phyloP scores from a whole-genome alignment of 495 filamentous ascomycete genomes.

The Tuber magnatum region DNA sequence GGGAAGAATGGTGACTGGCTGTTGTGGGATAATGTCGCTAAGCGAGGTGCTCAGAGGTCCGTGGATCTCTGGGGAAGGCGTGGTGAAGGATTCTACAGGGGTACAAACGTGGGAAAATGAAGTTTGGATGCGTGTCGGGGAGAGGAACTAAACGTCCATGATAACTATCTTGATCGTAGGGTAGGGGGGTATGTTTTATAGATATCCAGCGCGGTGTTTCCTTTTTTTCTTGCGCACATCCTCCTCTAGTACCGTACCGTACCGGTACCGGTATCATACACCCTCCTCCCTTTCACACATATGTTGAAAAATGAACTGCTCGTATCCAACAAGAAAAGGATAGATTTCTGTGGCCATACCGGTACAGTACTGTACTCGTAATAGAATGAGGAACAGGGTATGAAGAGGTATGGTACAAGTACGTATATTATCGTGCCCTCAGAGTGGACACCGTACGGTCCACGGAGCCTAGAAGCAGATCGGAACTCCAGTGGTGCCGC shows the following conservation, averaged over 20 bases:
- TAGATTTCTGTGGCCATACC: no score
- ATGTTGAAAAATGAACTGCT: neutral
- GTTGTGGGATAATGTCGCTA: constrained; percentile 31
- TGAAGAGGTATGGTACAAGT: neutral
- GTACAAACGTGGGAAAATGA: constrained; percentile 25
- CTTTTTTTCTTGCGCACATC: neutral
- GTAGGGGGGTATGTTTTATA: constrained; percentile 16
- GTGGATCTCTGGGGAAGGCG: constrained; percentile 41
- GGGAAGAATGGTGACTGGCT: constrained; percentile 41
- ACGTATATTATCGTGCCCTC: no score
- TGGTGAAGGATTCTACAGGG: constrained; percentile 34
- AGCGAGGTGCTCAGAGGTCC: constrained; percentile 41
- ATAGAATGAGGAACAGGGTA: neutral
- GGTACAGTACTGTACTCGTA: no score
- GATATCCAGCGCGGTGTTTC: neutral
- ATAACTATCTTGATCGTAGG: constrained; percentile 22
- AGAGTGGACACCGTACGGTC: neutral
- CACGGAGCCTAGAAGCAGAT: neutral
- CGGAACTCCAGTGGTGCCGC: neutral
- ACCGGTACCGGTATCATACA: neutral
- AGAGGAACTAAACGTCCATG: constrained; percentile 37
- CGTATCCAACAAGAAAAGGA: neutral
- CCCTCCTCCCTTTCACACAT: neutral
- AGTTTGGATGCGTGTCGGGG: constrained; percentile 8
- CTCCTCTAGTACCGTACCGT: neutral